phyloP scores from a whole-genome alignment of 306 rosid species.

The Chamaecrista fasciculata region DNA sequence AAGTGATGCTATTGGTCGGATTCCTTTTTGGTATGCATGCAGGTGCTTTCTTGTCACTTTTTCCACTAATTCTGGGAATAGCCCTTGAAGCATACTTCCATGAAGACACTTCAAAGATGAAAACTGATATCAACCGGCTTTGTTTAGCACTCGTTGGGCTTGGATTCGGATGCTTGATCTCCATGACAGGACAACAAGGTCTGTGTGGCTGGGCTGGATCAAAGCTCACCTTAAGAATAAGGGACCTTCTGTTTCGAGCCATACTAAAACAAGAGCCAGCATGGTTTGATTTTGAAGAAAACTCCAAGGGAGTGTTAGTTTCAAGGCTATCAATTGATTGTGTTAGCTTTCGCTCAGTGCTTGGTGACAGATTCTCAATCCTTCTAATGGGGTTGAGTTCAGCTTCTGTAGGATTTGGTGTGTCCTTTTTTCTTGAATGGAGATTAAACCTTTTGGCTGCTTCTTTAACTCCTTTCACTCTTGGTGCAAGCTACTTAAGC shows the following conservation, averaged over 20 bases:
- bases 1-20: constrained; percentile 51
- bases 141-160: constrained; percentile 73
- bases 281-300: constrained; percentile 86
- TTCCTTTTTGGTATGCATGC: constrained; percentile 67
- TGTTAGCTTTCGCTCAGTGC: constrained; percentile 65
- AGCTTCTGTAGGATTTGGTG: constrained; percentile 71
- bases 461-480: constrained; percentile 81
- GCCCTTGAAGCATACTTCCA: constrained; percentile 62
- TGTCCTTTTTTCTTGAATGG: constrained; percentile 52
- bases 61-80: constrained; percentile 62
- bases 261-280: constrained; percentile 88
- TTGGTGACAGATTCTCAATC: constrained; percentile 77
- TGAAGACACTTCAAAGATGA: constrained; percentile 36
- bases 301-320: constrained; percentile 67
- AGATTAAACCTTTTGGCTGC: constrained; percentile 65
- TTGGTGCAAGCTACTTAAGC: constrained; percentile 83
- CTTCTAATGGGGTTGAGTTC: constrained; percentile 88
- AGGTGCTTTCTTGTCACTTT: constrained; percentile 72
- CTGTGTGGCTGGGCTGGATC: constrained; percentile 92
- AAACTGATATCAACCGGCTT: constrained; percentile 45
- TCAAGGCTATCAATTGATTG: constrained; percentile 72
- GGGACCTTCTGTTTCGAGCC: constrained; percentile 67
- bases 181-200: constrained; percentile 93
- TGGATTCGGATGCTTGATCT: constrained; percentile 68
- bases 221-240: constrained; percentile 72